phyloP scores from a whole-genome alignment of 2,329 filamentous ascomycete species.

The Monosporascus sp. region DNA sequence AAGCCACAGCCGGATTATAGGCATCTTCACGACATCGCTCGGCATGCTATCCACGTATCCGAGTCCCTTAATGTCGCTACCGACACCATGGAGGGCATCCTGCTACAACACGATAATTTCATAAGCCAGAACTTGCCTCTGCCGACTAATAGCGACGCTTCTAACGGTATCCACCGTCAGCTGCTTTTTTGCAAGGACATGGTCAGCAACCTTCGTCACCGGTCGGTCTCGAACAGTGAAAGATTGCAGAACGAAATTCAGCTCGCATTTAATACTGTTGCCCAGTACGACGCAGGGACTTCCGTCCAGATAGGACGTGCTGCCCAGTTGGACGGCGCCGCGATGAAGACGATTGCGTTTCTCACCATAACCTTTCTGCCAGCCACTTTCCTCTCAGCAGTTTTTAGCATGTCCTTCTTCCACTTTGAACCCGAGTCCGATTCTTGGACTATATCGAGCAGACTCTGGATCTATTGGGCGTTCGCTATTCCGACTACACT shows the following conservation, averaged over 20 bases:
- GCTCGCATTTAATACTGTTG: conserved; percentile 41
- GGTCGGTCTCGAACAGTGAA: conserved; percentile 34
- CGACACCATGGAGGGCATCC: conserved; percentile 27
- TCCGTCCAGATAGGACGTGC: conserved; percentile 35
- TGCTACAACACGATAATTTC: conserved; percentile 24
- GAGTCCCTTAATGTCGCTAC: conserved; percentile 36
- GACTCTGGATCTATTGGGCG: conserved; percentile 29
- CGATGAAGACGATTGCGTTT: conserved; percentile 47
- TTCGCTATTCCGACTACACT: conserved; percentile 20
- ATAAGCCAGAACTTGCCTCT: neutral
- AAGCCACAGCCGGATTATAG: conserved; percentile 30
- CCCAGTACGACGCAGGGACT: conserved; percentile 34
- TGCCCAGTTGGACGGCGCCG: conserved; percentile 40
- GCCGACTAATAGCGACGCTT: neutral
- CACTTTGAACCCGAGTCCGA: conserved; percentile 15
- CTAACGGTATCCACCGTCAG: conserved; percentile 22
- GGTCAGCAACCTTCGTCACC: conserved; percentile 28
- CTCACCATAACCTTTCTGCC: conserved; percentile 46
- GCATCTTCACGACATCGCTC: conserved; percentile 34
- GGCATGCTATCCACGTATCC: conserved; percentile 39
- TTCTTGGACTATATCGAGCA: conserved; percentile 19
- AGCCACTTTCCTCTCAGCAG: conserved; percentile 42
- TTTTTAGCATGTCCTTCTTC: conserved; percentile 45
- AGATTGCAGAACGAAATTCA: conserved; percentile 52
- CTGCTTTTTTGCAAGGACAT: conserved; percentile 30